Evolutionary conservation across 2,329 filamentous ascomycete species (phyloP), one percentile per base, ranked within the genome.

Genomic region (Colletotrichum sp.): DNA sequence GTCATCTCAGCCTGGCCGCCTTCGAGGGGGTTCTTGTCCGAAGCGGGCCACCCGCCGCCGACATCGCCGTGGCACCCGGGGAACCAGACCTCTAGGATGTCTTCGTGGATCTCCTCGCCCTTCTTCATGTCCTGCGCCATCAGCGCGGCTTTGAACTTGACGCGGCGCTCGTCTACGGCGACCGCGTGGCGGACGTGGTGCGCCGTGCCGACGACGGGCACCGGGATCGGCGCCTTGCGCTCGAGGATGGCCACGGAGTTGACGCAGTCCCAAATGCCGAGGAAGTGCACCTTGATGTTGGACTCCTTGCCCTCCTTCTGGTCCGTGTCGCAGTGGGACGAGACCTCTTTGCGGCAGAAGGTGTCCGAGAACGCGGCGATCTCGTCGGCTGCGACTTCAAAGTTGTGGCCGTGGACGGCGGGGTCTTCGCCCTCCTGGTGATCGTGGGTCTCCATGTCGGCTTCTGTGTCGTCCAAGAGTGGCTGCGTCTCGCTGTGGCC

Each of bases 231-330:
- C 28, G 84, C 81, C 70, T 82, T 86, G 0, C 79, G 80, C 74
- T 87, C 86, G 30, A 87, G 76, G 16, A 87, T 83, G 8, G 86
- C 84, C 9, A 90, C 88, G 5, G 87, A 89, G 79, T 88, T 89
- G 57, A 91, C 89, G 75, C 87, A 89, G 78, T 91, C 89, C 83
- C 89, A 91, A 57, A 90, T 84, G 2, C 89, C 89, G n/a, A 91
- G 86, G 80, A 91, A 90, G 79, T 88, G 88, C 8, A 90, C 86
- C 60, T 86, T 87, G 66, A 89, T 87, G 60, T 87, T 85, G 21
- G 81, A 80, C 55, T 82, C 79, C 7, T 78, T 75, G 12, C 66
- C 9, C 32, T 72, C 30, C 0, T 64, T 78, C 39, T 78, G 78
- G 55, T 74, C 59, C 18, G 39, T 49, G 18, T 49, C 39, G 18